Conservation (phyloP, 2,329 filamentous ascomycete genomes). For the Colletotrichum sp. region DNA sequence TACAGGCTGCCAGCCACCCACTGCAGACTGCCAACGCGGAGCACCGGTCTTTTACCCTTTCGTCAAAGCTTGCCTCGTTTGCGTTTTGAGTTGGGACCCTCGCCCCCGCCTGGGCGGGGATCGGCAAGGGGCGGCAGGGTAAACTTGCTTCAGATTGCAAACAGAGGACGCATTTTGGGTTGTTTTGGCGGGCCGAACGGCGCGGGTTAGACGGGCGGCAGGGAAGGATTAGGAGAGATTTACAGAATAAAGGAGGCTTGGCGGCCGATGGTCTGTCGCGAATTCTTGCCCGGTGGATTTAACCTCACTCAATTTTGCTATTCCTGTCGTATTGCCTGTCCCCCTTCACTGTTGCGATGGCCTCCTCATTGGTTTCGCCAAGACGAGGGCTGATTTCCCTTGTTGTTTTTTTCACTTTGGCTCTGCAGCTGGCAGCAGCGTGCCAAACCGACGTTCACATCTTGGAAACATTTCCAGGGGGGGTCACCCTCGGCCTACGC, state of each 20-base stretch:
- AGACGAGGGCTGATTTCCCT: background rate
- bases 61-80: constrained; percentile 2
- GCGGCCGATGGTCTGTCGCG: background rate
- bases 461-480: background rate
- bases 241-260: background rate
- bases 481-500: background rate
- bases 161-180: background rate
- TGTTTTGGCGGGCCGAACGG: background rate
- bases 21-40: background rate
- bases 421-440: background rate
- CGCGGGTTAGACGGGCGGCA: background rate
- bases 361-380: background rate
- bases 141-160: constrained; percentile 3
- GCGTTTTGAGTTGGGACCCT: background rate
- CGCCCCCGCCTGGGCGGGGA: background rate
- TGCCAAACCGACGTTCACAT: background rate
- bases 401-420: background rate
- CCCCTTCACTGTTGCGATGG: background rate
- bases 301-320: background rate
- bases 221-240: constrained; percentile 16
- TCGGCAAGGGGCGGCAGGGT: background rate
- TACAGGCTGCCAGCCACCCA: background rate
- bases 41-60: background rate
- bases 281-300: background rate
- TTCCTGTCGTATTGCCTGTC: background rate